These are phyloP conservation scores for Lophiostoma macrostomum DNA, from an alignment of 495 filamentous ascomycete species.

Conservation along the genomic window DNA sequence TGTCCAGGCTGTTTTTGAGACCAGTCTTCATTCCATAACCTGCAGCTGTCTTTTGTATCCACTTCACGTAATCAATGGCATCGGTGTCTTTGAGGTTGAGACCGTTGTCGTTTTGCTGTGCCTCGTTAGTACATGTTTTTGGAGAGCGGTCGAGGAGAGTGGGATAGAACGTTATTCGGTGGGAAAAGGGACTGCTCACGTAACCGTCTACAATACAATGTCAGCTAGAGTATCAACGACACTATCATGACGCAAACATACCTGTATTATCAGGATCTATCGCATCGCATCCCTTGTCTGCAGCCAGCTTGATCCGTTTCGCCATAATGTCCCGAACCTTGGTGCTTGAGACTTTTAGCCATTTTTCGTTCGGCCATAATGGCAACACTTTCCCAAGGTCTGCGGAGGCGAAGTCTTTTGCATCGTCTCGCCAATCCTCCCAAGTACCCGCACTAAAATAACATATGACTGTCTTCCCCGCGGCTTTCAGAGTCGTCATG, in stretches of 20 bases:
- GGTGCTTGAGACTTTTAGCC: conserved; percentile 52
- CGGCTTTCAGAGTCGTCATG: conserved; percentile 48
- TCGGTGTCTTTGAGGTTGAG: conserved; percentile 53
- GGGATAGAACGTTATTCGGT: not conserved
- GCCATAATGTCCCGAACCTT: conserved; percentile 62
- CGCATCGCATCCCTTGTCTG: conserved; percentile 62
- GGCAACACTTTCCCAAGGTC: conserved; percentile 55
- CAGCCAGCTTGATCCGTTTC: conserved; percentile 54
- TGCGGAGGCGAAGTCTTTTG: conserved; percentile 45
- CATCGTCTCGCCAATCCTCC: conserved; percentile 59
- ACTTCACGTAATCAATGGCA: conserved; percentile 56
- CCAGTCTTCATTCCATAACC: conserved; percentile 52
- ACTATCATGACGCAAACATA: conserved; percentile 3
- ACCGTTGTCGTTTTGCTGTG: conserved; percentile 48
- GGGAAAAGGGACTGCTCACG: conserved; percentile 21
- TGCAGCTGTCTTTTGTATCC: conserved; percentile 54
- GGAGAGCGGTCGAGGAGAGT: not conserved
- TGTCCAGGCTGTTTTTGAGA: conserved; percentile 62
- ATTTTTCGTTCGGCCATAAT: conserved; percentile 66
- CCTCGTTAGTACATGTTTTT: conserved; percentile 15
- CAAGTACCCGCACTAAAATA: conserved; percentile 70
- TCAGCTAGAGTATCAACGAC: not conserved
- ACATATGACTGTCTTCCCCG: conserved; percentile 61
- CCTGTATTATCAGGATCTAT: conserved; percentile 67
- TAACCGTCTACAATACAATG: conserved; percentile 55